phyloP scores from a whole-genome alignment of 2,329 filamentous ascomycete species.

The Scedosporium minutisporum region DNA sequence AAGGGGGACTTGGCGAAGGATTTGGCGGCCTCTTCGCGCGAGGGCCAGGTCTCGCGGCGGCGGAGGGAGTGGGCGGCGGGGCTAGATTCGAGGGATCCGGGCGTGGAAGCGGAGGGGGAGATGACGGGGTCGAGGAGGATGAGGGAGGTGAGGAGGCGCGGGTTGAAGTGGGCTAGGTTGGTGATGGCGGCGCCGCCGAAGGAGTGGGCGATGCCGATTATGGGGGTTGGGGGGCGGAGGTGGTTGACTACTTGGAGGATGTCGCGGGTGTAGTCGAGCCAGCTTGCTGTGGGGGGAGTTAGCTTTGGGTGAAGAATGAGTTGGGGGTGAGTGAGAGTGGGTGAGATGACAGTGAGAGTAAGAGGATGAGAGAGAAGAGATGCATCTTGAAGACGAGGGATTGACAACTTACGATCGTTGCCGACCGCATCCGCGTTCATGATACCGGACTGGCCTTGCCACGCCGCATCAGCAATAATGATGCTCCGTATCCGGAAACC shows the following conservation, averaged over 20 bases:
- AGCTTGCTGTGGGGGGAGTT: slow-evolving; percentile 48
- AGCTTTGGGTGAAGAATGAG: background rate
- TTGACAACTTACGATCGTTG: slow-evolving; percentile 61
- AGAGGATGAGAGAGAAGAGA: no score
- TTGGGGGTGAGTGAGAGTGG: background rate
- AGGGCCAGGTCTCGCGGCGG: slow-evolving; percentile 77
- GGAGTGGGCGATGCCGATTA: slow-evolving; percentile 81
- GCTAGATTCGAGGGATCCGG: slow-evolving; percentile 9
- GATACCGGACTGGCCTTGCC: slow-evolving; percentile 70
- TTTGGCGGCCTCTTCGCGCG: slow-evolving; percentile 55
- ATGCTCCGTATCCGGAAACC: slow-evolving; percentile 69
- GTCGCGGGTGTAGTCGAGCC: slow-evolving; percentile 79
- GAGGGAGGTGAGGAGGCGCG: slow-evolving; percentile 65
- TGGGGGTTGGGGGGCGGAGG: slow-evolving; percentile 65
- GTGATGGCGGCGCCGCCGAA: slow-evolving; percentile 71
- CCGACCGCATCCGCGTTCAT: slow-evolving; percentile 69
- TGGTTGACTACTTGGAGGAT: slow-evolving; percentile 76
- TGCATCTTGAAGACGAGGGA: background rate
- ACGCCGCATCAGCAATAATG: slow-evolving; percentile 83
- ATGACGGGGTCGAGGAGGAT: slow-evolving; percentile 83
- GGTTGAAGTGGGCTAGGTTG: slow-evolving; percentile 66
- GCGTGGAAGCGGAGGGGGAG: slow-evolving; percentile 28
- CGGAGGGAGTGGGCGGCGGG: slow-evolving; percentile 54
- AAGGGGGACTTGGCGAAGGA: slow-evolving; percentile 57
- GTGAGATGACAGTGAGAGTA: background rate